Percentiles rank a stretch among this genome's conserved stretches.
These are phyloP conservation scores for Phanerochaete carnosa DNA, from an alignment of 768 basidiomycete genomes.

Conservation along the genomic window DNA sequence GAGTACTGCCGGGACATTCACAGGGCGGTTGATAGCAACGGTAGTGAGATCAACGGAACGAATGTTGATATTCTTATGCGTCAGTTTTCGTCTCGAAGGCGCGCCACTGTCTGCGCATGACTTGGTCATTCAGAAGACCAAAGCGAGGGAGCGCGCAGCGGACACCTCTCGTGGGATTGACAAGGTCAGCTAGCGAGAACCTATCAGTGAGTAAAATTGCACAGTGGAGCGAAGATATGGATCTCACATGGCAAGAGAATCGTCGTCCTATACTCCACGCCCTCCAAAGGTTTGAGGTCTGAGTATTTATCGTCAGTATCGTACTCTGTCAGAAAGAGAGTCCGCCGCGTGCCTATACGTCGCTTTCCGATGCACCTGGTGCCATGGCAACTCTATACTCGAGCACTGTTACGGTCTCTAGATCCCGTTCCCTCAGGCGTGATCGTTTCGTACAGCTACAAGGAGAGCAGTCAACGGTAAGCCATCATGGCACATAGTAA, in stretches of 20 bases:
- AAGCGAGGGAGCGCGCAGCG: slow-evolving; percentile 36
- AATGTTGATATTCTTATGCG: slow-evolving; percentile 29
- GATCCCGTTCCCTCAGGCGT: not conserved
- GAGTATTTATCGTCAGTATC: not conserved
- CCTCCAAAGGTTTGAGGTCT: slow-evolving; percentile 40
- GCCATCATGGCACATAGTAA: not conserved
- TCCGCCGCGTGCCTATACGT: no score
- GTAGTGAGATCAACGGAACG: slow-evolving; percentile 33
- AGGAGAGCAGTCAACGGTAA: not conserved
- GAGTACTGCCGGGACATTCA: slow-evolving; percentile 35
- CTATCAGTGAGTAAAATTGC: not conserved
- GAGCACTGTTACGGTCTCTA: not conserved
- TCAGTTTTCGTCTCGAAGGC: not conserved
- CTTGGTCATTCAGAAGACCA: slow-evolving; percentile 34
- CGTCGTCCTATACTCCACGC: slow-evolving; percentile 36
- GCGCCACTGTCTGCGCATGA: slow-evolving; percentile 21
- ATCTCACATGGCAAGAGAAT: slow-evolving; percentile 43
- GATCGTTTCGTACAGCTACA: slow-evolving; percentile 5
- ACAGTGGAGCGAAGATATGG: not conserved
- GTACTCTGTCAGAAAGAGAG: not conserved
- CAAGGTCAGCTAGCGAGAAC: slow-evolving; percentile 30
- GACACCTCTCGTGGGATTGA: slow-evolving; percentile 37
- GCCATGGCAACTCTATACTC: not conserved
- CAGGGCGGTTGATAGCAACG: slow-evolving; percentile 36
- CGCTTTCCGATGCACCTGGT: not conserved